Base-by-base conservation (phyloP, 2,329 filamentous ascomycete genomes). In the Calonectria naviculata region DNA sequence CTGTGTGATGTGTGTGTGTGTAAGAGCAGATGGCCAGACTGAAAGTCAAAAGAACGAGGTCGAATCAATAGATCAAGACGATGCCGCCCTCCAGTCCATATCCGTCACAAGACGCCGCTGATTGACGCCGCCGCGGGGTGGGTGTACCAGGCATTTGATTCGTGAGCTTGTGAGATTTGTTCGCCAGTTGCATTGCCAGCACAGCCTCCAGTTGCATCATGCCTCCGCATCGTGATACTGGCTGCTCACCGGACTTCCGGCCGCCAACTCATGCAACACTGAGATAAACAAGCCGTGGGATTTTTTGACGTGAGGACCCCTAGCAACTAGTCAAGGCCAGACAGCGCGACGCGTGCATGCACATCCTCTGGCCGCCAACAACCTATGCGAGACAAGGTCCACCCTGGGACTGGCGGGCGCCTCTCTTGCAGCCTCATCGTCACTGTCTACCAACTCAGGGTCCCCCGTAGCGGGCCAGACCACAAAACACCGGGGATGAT, bases 401-500 rank as follows among this genome's bases (percentile, higher is more conserved):
- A 76, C 68, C 71, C 76, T 71, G 76, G 76, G 54, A 66, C 70
- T 65, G 60, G 72, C 71, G 75, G 66, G 65, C 49, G 71, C 74
- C 72, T 24, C 68, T 68, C 71, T 75, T 73, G 72, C 64, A 74
- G 49, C 66, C 61, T 74, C 52, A 74, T 67, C 49, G 64, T 65
- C 52, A 52, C 49, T 49, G 58, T 66, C 31, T 21, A 36, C 21
- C 34, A 44, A 34, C 42, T 46, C n/a, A 46, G 42, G 42, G 42
- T 46, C 42, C 19, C 19, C 42, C 42, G 61, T 49, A 49, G 34
- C 28, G 44, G 24, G 61, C 44, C 34, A 42, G 60, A 29, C 47
- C 31, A 26, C 36, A n/a, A n/a, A 46, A 38, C n/a, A 26, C 15
- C 31, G 38, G 60, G 58, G 38, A 41, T 58, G 52, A 44, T 24